Conservation (phyloP, 1,284 basidiomycete genomes). For the Hemileia vastatrix region DNA sequence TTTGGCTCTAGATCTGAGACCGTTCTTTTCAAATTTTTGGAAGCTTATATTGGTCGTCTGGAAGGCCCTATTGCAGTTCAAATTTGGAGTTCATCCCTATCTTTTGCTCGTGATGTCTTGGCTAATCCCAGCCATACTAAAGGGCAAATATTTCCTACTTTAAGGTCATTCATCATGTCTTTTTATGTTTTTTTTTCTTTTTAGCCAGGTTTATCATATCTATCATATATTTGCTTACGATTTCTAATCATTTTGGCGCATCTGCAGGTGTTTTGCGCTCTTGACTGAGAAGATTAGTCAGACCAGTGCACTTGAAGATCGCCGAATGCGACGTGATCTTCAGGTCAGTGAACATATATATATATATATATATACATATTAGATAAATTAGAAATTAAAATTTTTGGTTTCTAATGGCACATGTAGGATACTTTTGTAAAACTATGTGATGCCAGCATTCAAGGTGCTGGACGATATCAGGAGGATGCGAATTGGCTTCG, state of each 20-base stretch:
- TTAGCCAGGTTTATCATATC: neutral
- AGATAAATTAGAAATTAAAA: slow-evolving; percentile 3
- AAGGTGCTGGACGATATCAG: slow-evolving; percentile 61
- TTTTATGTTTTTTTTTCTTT: slow-evolving; percentile 45
- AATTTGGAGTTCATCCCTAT: slow-evolving; percentile 73
- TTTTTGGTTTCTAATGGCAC: neutral
- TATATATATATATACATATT: neutral
- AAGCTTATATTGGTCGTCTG: slow-evolving; percentile 70
- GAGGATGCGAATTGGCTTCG: slow-evolving; percentile 73
- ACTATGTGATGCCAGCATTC: slow-evolving; percentile 68
- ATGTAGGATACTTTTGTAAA: slow-evolving; percentile 69
- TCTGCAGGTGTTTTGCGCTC: slow-evolving; percentile 61
- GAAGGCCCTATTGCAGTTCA: slow-evolving; percentile 83
- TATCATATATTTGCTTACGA: neutral
- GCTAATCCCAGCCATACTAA: slow-evolving; percentile 57
- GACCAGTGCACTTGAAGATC: slow-evolving; percentile 80
- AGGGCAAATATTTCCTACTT: slow-evolving; percentile 59
- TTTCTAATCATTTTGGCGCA: neutral
- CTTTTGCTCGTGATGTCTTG: slow-evolving; percentile 68
- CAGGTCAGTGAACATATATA: slow-evolving; percentile 51
- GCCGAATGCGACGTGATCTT: slow-evolving; percentile 74
- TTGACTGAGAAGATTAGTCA: slow-evolving; percentile 75
- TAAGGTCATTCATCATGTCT: too few species aligned
- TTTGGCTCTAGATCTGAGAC: slow-evolving; percentile 53
- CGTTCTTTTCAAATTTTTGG: slow-evolving; percentile 70